Conservation (phyloP, 768 basidiomycete species). For the Lactifluus pinguis region DNA sequence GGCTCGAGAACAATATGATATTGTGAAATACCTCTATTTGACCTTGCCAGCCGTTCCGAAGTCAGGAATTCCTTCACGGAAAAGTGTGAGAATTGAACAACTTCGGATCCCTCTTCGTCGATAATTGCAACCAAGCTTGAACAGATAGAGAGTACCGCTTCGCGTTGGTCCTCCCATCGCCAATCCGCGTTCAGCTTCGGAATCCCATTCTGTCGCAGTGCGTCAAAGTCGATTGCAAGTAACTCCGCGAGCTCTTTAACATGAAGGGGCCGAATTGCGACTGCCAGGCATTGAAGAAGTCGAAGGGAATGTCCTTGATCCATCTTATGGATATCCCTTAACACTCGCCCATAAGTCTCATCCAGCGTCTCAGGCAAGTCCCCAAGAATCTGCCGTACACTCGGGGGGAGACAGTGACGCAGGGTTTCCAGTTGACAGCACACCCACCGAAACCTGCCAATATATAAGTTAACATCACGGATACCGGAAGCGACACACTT, state of each 20-base stretch:
- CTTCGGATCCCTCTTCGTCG: background rate
- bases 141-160: background rate
- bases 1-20: background rate
- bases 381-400: background rate
- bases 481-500: background rate
- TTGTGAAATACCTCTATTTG: background rate
- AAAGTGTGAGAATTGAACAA: constrained; percentile 6
- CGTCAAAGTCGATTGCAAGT: constrained; percentile 10
- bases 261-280: background rate
- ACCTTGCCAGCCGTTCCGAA: background rate
- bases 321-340: background rate
- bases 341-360: background rate
- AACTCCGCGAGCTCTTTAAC: background rate
- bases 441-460: background rate
- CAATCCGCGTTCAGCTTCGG: background rate
- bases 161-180: background rate
- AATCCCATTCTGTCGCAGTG: background rate
- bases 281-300: background rate
- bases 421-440: background rate
- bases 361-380: background rate
- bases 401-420: background rate
- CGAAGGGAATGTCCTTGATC: background rate
- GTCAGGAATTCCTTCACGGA: constrained; percentile 7
- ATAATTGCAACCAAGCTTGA: constrained; percentile 2
- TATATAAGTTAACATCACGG: no score